A percentile compares a stretch with the other conserved stretches of the same genome.
Evolutionary conservation across 2,329 filamentous ascomycete genomes (phyloP).

Genomic region (Graphiopsis chlorocephala): DNA sequence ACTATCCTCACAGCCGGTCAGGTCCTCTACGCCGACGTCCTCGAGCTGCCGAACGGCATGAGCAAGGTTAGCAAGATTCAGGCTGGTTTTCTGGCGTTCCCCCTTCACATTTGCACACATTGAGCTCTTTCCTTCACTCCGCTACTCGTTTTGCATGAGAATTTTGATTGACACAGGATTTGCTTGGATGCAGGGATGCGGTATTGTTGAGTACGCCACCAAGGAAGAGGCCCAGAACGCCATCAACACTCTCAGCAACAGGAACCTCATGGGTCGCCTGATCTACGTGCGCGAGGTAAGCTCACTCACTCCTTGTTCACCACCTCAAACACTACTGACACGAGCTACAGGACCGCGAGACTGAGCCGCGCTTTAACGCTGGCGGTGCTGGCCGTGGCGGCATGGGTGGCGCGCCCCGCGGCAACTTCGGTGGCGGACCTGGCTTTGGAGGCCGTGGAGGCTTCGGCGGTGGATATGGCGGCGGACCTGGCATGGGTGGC

Average conservation of each 20-base stretch:
- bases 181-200: slow-evolving; percentile 18
- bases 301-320: slow-evolving; percentile 14
- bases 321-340: neutral
- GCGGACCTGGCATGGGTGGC: slow-evolving; percentile 52
- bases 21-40: slow-evolving; percentile 98
- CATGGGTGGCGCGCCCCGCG: slow-evolving; percentile 48
- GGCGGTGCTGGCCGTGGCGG: slow-evolving; percentile 55
- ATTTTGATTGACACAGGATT: slow-evolving; percentile 67
- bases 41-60: slow-evolving; percentile 99
- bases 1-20: slow-evolving; percentile 72
- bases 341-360: slow-evolving; percentile 77
- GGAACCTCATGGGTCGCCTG: slow-evolving; percentile 96
- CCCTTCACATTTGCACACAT: slow-evolving; percentile 5
- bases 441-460: slow-evolving; percentile 52
- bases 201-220: slow-evolving; percentile 99
- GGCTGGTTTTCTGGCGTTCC: slow-evolving; percentile 66
- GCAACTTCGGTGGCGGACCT: slow-evolving; percentile 53
- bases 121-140: slow-evolving; percentile 46
- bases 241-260: slow-evolving; percentile 96
- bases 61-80: slow-evolving; percentile 97
- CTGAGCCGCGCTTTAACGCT: slow-evolving; percentile 91
- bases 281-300: slow-evolving; percentile 96
- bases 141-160: slow-evolving; percentile 2
- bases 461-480: slow-evolving; percentile 54
- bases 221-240: slow-evolving; percentile 98